Base-by-base conservation (phyloP, 164 flowering plant species). In the Umbellularia californica region DNA sequence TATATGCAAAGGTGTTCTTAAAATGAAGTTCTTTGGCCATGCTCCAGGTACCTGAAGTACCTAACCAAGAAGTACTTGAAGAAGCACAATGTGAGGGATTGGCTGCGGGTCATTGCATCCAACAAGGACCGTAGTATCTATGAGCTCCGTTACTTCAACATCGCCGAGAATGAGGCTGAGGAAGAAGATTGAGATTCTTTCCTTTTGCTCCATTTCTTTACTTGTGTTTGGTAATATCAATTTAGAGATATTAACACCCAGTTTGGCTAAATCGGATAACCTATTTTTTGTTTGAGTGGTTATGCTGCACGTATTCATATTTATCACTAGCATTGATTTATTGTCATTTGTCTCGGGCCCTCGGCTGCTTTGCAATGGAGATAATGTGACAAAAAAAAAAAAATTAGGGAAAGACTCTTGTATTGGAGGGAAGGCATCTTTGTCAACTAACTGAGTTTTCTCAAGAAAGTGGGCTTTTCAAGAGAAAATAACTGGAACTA, bases 11-110 rank as follows among this genome's bases (percentile, higher is more conserved):
- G n/a, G 50, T 67, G 19, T 67, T 28, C 22, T 10, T 3, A 28
- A 6, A 5, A 28, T 66, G 17, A 12, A 12, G 41, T 19, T n/a
- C 17, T 70, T 35, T 70, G 50, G 58, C 14, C 11, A 35, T 67
- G 69, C 10, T 69, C 25, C 77, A 90, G 95, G 83, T 90, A 90
- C 75, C 72, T 90, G 68, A 89, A 90, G 82, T 90, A 90, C 75
- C 76, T 90, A 77, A 88, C 95, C 2, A 90, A 90, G 80, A 90
- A 90, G 68, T 90, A 90, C 75, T 75, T 90, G 80, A 90, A 89
- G 91, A 89, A 90, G 72, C 90, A 90, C 82, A 90, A 89, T 74
- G 92, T 89, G 64, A 71, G 92, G n/a, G 93, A 91, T 77, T 91
- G 93, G 95, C 87, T 91, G 19, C 81, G 93, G 7, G 93, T 89